Percentiles rank a stretch among this genome's conserved stretches.
Conservation (phyloP, 148 eudicot species). For the Cornus kousa region DNA sequence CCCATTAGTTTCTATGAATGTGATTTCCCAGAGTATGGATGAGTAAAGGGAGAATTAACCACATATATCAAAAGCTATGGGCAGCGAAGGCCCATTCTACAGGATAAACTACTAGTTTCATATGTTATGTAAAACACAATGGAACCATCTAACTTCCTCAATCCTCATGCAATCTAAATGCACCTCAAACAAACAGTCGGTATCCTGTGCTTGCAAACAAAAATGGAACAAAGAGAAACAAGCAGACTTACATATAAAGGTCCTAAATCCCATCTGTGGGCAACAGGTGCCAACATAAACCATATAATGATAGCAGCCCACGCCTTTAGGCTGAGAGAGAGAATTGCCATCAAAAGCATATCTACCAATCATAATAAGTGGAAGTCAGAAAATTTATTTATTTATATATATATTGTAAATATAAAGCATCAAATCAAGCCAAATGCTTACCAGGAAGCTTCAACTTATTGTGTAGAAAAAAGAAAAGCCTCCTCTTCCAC, state of each 20-base stretch:
- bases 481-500: constrained; percentile 69
- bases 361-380: constrained; percentile 44
- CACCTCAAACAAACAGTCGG: background rate
- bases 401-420: background rate
- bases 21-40: no score
- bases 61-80: no score
- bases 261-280: constrained; percentile 76
- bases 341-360: constrained; percentile 81
- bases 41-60: no score
- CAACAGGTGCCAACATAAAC: constrained; percentile 93
- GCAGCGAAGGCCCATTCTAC: background rate
- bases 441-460: constrained; percentile 70
- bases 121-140: background rate
- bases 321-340: constrained; percentile 78
- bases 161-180: background rate
- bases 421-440: background rate
- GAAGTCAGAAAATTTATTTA: constrained; percentile 12
- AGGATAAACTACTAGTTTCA: background rate
- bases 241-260: constrained; percentile 79
- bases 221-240: constrained; percentile 11
- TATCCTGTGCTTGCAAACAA: background rate
- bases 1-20: background rate
- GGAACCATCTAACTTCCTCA: background rate
- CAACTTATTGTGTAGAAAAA: constrained; percentile 57
- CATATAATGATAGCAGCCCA: constrained; percentile 69